phyloP scores from a whole-genome alignment of 148 eudicot genomes.

The Cornus controversa region DNA sequence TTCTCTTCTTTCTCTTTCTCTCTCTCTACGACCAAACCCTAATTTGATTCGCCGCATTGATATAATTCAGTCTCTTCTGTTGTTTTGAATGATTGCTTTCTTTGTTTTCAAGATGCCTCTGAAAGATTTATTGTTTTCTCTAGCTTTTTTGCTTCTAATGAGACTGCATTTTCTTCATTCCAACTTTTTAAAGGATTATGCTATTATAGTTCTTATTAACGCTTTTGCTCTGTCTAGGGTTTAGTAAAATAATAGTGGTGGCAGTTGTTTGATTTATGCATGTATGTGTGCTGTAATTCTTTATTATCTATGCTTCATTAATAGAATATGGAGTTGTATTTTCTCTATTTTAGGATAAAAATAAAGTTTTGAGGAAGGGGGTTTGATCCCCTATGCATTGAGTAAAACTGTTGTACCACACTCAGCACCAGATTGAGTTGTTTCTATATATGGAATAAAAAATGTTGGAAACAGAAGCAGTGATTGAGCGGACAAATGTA shows the following conservation, averaged over 20 bases:
- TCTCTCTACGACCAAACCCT: slow-evolving; percentile 13
- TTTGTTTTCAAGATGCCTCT: not conserved
- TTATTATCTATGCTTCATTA: too few species aligned
- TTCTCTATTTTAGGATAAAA: too few species aligned
- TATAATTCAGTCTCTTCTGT: not conserved
- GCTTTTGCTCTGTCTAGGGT: not conserved
- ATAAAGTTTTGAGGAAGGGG: too few species aligned
- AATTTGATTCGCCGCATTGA: slow-evolving; percentile 1
- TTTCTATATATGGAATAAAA: not conserved
- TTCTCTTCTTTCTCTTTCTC: too few species aligned
- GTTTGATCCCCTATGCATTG: not conserved
- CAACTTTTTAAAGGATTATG: not conserved
- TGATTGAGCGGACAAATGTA: not conserved
- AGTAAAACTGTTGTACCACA: not conserved
- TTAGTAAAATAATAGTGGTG: not conserved
- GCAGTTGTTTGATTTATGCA: not conserved
- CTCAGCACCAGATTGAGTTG: not conserved
- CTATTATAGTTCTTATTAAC: not conserved
- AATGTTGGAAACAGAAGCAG: not conserved
- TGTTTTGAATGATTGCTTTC: not conserved
- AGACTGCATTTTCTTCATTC: not conserved
- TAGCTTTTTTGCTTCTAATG: not conserved
- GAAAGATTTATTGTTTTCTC: not conserved
- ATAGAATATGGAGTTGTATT: too few species aligned
- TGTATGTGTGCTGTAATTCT: not conserved